These are phyloP conservation scores for Seiridium unicorne DNA, from an alignment of 2,329 filamentous ascomycete species.

Conservation along the genomic window DNA sequence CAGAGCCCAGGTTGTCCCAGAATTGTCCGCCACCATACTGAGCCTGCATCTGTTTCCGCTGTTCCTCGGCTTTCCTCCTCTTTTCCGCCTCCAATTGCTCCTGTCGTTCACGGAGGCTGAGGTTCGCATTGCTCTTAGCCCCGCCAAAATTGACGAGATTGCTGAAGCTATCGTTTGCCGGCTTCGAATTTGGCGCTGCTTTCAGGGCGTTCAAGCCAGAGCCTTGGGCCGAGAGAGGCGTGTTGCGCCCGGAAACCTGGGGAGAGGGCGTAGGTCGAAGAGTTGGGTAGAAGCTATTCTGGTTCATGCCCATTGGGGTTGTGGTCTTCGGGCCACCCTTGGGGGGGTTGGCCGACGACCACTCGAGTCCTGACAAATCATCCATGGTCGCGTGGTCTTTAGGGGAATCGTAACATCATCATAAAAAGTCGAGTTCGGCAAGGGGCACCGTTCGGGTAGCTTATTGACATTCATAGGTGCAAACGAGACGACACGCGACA, in stretches of 20 bases:
- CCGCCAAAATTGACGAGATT: constrained; percentile 66
- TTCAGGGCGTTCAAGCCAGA: constrained; percentile 44
- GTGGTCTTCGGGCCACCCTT: constrained; percentile 16
- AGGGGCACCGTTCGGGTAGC: neutral
- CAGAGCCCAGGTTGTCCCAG: constrained; percentile 65
- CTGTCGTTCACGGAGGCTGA: constrained; percentile 78
- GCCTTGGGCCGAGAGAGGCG: constrained; percentile 51
- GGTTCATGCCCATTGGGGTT: constrained; percentile 24
- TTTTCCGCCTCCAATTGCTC: constrained; percentile 64
- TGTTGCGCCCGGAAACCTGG: constrained; percentile 53
- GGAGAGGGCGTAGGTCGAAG: constrained; percentile 57
- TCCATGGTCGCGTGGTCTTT: constrained; percentile 21
- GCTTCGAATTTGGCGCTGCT: constrained; percentile 40
- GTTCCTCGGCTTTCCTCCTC: constrained; percentile 71
- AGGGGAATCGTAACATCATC: constrained; percentile 25
- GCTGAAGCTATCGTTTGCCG: constrained; percentile 73
- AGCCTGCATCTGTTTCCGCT: constrained; percentile 67
- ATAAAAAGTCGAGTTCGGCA: neutral
- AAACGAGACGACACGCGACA: constrained; percentile 4
- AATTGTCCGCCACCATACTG: constrained; percentile 77
- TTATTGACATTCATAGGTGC: neutral
- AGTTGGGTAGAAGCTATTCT: constrained; percentile 31
- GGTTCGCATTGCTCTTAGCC: constrained; percentile 62
- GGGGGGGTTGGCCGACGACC: constrained; percentile 27
- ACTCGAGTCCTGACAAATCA: constrained; percentile 31